Evolutionary conservation across 2,329 filamentous ascomycete genomes (phyloP).

Genomic region (Fusarium sp.): DNA sequence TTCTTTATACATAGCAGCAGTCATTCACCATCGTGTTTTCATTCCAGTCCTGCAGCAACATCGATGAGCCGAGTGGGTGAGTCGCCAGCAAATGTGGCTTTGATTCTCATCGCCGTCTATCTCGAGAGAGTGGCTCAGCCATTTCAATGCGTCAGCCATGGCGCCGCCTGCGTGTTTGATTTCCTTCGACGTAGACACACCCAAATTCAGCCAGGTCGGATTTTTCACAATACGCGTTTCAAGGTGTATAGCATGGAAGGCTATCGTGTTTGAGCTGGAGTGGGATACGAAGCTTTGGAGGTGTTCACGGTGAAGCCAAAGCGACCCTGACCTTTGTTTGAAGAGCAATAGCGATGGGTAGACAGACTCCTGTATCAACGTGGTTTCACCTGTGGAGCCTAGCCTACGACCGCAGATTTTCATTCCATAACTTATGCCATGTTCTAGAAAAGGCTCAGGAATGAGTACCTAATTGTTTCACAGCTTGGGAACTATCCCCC

Average conservation of each 20-base stretch:
- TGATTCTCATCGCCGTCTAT: neutral
- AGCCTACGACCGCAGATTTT: neutral
- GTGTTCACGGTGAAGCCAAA: neutral
- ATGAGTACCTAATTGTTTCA: neutral
- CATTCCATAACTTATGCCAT: neutral
- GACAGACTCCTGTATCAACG: constrained; percentile 11
- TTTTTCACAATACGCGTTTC: constrained; percentile 7
- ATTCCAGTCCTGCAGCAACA: neutral
- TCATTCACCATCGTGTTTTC: neutral
- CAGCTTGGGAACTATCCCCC: too few relatives aligned
- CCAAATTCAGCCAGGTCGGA: neutral
- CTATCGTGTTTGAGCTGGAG: neutral
- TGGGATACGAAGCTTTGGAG: neutral
- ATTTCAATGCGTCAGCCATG: constrained; percentile 38
- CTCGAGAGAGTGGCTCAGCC: constrained; percentile 36
- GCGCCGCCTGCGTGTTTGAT: constrained; percentile 30
- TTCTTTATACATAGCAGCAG: neutral
- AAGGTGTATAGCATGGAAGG: neutral
- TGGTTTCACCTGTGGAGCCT: constrained; percentile 23
- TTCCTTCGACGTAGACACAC: neutral
- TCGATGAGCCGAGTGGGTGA: neutral
- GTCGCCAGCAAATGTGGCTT: neutral
- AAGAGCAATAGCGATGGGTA: neutral
- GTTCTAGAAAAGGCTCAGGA: constrained; percentile 23
- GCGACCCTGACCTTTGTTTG: neutral